These are phyloP conservation scores for Ganoderma resinaceum DNA, from an alignment of 1,284 basidiomycete genomes.

Conservation along the genomic window DNA sequence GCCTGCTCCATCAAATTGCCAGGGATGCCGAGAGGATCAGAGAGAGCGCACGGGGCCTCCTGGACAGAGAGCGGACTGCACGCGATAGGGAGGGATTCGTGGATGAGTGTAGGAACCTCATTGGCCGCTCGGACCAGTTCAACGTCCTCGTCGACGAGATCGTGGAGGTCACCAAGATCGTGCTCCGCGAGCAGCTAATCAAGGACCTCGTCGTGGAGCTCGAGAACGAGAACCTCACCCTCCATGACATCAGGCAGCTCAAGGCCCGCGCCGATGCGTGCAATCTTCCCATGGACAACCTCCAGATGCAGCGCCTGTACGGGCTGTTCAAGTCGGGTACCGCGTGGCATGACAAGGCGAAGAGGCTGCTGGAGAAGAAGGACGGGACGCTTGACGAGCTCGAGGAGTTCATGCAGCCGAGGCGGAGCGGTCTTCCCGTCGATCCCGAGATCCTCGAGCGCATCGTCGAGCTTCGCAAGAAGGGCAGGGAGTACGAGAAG, in stretches of 20 bases:
- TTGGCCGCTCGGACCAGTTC: conserved; percentile 73
- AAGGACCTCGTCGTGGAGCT: conserved; percentile 73
- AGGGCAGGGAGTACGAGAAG: conserved; percentile 79
- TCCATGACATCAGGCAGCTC: conserved; percentile 75
- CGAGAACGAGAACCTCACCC: conserved; percentile 63
- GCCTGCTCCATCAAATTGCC: conserved; percentile 60
- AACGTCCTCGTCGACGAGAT: conserved; percentile 84
- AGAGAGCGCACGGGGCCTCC: conserved; percentile 57
- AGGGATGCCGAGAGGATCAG: conserved; percentile 73
- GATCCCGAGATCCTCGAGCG: conserved; percentile 67
- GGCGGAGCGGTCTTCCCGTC: conserved; percentile 61
- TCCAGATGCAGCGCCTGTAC: conserved; percentile 64
- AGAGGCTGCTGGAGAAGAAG: conserved; percentile 65
- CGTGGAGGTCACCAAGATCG: conserved; percentile 76
- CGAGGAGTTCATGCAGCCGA: conserved; percentile 67
- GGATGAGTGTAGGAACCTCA: conserved; percentile 72
- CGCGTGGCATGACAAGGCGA: conserved; percentile 75
- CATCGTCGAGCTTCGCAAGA: conserved; percentile 62
- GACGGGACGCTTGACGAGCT: conserved; percentile 77
- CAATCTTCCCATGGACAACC: conserved; percentile 67
- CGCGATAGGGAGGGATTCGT: conserved; percentile 64
- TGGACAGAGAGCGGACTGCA: conserved; percentile 44
- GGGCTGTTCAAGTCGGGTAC: conserved; percentile 65
- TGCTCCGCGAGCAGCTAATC: conserved; percentile 73
- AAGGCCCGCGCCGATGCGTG: conserved; percentile 72